Percentiles rank a stretch among this genome's conserved stretches.
Evolutionary conservation across 1,284 basidiomycete species (phyloP).

Genomic region (Xerocomus minutiporus): DNA sequence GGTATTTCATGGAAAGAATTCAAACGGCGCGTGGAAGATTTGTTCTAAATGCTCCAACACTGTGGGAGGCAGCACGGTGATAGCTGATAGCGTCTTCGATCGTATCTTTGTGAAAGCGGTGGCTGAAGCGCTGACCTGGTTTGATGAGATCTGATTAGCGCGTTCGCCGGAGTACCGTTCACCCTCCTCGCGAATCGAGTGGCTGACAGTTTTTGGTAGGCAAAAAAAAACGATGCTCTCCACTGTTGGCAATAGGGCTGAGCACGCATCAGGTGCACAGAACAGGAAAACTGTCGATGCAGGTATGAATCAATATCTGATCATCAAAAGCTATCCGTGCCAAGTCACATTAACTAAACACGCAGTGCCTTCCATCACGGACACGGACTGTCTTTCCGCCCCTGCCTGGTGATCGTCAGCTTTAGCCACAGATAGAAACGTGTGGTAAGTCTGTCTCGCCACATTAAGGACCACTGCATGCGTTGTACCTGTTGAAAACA

Average conservation of each 20-base stretch:
- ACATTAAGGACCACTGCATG: neutral
- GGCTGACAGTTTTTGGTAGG: neutral
- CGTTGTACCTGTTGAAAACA: neutral
- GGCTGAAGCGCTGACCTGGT: neutral
- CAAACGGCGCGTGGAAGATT: neutral
- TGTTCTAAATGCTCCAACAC: neutral
- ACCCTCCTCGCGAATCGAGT: neutral
- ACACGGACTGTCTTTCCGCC: neutral
- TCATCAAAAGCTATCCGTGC: slow-evolving; percentile 11
- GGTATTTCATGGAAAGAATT: neutral
- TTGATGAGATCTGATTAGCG: neutral
- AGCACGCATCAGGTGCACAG: neutral
- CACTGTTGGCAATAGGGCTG: neutral
- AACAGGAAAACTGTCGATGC: neutral
- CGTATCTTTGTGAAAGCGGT: neutral
- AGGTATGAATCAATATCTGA: neutral
- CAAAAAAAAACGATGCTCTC: neutral
- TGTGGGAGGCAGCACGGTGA: neutral
- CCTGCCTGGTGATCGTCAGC: too few relatives aligned
- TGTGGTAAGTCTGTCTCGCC: neutral
- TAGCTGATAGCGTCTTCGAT: neutral
- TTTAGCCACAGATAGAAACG: neutral
- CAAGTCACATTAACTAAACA: neutral
- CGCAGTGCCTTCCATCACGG: neutral
- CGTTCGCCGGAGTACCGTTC: neutral